phyloP scores from a whole-genome alignment of 2,329 filamentous ascomycete species.

The Claviceps cyperi region DNA sequence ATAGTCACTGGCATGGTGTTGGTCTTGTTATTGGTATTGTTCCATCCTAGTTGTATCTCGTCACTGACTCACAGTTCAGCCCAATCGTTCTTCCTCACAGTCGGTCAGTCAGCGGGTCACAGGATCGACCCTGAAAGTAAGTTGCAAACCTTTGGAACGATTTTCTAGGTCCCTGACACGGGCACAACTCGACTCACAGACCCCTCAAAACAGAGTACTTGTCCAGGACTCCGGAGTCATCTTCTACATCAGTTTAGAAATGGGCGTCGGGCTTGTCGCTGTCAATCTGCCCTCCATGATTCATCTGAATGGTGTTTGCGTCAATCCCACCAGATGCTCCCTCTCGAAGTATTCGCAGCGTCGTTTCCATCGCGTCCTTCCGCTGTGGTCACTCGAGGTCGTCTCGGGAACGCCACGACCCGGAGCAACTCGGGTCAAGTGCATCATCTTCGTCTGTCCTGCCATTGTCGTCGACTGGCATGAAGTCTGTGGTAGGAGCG shows the following conservation, averaged over 20 bases:
- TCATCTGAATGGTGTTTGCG: constrained; percentile 6
- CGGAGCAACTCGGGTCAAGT: neutral
- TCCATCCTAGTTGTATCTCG: neutral
- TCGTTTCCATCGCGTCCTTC: constrained; percentile 5
- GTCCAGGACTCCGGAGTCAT: constrained; percentile 3
- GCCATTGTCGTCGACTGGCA: neutral
- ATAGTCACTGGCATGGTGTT: neutral
- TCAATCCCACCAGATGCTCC: constrained; percentile 6
- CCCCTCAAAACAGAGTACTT: neutral
- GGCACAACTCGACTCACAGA: neutral
- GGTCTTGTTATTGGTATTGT: neutral
- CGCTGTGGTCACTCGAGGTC: neutral
- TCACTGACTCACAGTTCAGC: neutral
- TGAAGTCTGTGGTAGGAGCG: neutral
- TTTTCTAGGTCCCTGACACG: neutral
- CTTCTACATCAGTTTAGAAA: constrained; percentile 6
- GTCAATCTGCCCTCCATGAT: constrained; percentile 7
- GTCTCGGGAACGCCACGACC: neutral
- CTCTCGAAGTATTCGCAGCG: constrained; percentile 6
- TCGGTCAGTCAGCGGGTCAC: neutral
- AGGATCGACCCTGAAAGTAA: neutral
- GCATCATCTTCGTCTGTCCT: neutral
- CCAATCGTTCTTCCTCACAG: neutral
- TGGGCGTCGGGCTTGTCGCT: constrained; percentile 5
- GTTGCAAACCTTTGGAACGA: neutral